These are phyloP conservation scores for Protea cynaroides DNA, from an alignment of 164 flowering plant species.

Conservation along the genomic window DNA sequence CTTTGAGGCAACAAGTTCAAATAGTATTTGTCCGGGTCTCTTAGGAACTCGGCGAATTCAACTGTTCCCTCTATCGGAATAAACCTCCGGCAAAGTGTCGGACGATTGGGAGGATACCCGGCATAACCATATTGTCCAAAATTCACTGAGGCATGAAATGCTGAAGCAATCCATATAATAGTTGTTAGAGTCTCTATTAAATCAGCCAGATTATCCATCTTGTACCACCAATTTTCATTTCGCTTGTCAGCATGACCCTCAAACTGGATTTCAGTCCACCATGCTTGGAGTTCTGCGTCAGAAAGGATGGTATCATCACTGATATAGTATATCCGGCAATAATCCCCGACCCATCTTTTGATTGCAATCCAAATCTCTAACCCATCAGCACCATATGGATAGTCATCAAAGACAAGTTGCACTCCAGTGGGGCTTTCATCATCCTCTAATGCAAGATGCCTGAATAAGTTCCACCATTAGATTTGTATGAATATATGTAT, in stretches of 20 bases:
- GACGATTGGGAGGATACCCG: slow-evolving; percentile 54
- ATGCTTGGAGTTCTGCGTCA: slow-evolving; percentile 52
- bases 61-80: slow-evolving; percentile 44
- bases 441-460: slow-evolving; percentile 47
- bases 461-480: slow-evolving; percentile 11
- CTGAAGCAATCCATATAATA: slow-evolving; percentile 64
- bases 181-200: slow-evolving; percentile 39
- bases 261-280: slow-evolving; percentile 56
- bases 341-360: slow-evolving; percentile 48
- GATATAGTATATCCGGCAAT: slow-evolving; percentile 44
- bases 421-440: slow-evolving; percentile 27
- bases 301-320: slow-evolving; percentile 22
- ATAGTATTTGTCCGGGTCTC: slow-evolving; percentile 43
- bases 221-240: slow-evolving; percentile 44
- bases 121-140: slow-evolving; percentile 59
- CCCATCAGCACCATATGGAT: slow-evolving; percentile 65
- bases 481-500: no score
- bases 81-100: slow-evolving; percentile 36
- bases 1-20: slow-evolving; percentile 35
- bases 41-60: slow-evolving; percentile 40
- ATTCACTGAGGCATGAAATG: slow-evolving; percentile 57
- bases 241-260: slow-evolving; percentile 60
- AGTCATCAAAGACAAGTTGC: slow-evolving; percentile 43
- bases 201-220: slow-evolving; percentile 25
- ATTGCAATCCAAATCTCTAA: slow-evolving; percentile 62